These are phyloP conservation scores for Microthyrium microscopicum DNA, from an alignment of 2,329 filamentous ascomycete genomes.

Conservation along the genomic window DNA sequence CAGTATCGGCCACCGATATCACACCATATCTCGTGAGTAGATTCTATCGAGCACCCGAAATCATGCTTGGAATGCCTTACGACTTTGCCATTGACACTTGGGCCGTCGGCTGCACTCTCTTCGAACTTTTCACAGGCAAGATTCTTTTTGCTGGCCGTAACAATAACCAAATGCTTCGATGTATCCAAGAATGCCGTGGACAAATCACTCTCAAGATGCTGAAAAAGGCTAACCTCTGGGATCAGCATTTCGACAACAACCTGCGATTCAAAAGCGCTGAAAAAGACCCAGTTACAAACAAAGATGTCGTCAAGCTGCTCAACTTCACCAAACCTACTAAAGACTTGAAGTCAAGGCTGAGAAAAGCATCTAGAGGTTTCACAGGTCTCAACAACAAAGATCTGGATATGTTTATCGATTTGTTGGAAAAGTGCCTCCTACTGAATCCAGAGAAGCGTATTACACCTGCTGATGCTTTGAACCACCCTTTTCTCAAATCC, in stretches of 20 bases:
- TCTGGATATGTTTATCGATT: slow-evolving; percentile 65
- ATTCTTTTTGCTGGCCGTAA: slow-evolving; percentile 89
- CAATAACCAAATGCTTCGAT: slow-evolving; percentile 96
- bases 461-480: slow-evolving; percentile 69
- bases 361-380: slow-evolving; percentile 34
- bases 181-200: slow-evolving; percentile 90
- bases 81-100: slow-evolving; percentile 93
- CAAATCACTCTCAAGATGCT: slow-evolving; percentile 82
- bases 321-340: slow-evolving; percentile 57
- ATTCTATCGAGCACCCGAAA: slow-evolving; percentile 93
- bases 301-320: slow-evolving; percentile 53
- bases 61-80: slow-evolving; percentile 92
- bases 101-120: slow-evolving; percentile 94
- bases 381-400: slow-evolving; percentile 23
- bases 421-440: slow-evolving; percentile 74
- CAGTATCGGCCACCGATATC: slow-evolving; percentile 82
- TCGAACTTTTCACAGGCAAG: slow-evolving; percentile 93
- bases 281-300: slow-evolving; percentile 71
- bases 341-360: slow-evolving; percentile 66
- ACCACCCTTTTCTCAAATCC: slow-evolving; percentile 75
- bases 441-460: slow-evolving; percentile 88
- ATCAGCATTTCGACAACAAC: slow-evolving; percentile 72
- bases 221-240: slow-evolving; percentile 34
- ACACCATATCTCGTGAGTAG: slow-evolving; percentile 92
- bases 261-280: slow-evolving; percentile 68